phyloP scores from a whole-genome alignment of 2,329 filamentous ascomycete genomes.

The Oidium heveae region DNA sequence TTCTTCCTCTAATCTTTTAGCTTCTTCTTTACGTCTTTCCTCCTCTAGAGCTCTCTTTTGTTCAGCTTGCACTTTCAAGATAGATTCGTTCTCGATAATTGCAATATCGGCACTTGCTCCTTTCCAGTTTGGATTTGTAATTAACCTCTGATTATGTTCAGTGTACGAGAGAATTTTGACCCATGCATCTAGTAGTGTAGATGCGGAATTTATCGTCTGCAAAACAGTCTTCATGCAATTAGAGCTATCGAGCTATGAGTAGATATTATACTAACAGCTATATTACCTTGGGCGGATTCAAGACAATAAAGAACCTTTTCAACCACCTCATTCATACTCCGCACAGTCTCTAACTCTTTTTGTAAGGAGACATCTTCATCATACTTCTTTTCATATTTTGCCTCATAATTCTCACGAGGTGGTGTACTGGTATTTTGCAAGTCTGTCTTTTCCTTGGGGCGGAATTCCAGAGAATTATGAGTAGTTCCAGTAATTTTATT shows the following conservation, averaged over 20 bases:
- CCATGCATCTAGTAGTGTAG: slow-evolving; percentile 81
- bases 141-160: slow-evolving; percentile 83
- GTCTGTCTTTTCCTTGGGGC: no score
- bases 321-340: slow-evolving; percentile 68
- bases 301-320: slow-evolving; percentile 52
- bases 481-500: neutral
- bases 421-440: neutral
- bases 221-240: slow-evolving; percentile 40
- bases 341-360: slow-evolving; percentile 58
- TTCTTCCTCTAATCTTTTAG: slow-evolving; percentile 35
- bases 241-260: neutral
- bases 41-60: slow-evolving; percentile 57
- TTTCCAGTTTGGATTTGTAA: slow-evolving; percentile 73
- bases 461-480: neutral
- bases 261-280: slow-evolving; percentile 30
- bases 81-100: slow-evolving; percentile 63
- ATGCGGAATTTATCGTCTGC: slow-evolving; percentile 64
- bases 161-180: slow-evolving; percentile 89
- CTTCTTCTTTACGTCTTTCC: slow-evolving; percentile 49
- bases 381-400: slow-evolving; percentile 35
- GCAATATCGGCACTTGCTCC: slow-evolving; percentile 65
- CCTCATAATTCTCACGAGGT: slow-evolving; percentile 13
- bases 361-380: slow-evolving; percentile 49
- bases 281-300: slow-evolving; percentile 48
- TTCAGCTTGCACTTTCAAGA: slow-evolving; percentile 47